Evolutionary conservation across 106 monocot species (phyloP).

Genomic region (Dendrobium nobile): DNA sequence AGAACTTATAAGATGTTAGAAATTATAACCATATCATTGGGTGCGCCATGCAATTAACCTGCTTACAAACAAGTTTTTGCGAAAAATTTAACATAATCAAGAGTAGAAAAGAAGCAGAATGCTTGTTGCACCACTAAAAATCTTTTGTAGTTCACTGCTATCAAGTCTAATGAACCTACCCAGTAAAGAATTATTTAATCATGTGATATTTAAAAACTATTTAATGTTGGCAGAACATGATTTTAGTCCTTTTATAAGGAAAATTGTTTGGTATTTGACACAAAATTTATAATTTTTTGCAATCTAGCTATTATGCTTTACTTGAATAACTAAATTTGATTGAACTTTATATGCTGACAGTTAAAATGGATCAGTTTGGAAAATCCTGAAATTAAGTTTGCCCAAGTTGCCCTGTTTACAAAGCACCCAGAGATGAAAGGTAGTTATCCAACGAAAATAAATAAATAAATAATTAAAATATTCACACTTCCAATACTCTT

Average conservation of each 20-base stretch:
- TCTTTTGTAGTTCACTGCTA: too few species aligned
- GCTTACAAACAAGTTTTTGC: too few species aligned
- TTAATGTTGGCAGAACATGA: too few species aligned
- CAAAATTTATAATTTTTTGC: neutral
- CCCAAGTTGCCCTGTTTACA: constrained; percentile 15
- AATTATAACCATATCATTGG: neutral
- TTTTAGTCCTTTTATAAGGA: too few species aligned
- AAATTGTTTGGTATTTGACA: too few species aligned
- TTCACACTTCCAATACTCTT: neutral
- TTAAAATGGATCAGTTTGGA: constrained; percentile 11
- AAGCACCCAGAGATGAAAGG: constrained; percentile 26
- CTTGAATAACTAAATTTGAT: neutral
- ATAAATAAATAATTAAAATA: neutral
- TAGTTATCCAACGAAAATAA: neutral
- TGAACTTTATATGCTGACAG: neutral
- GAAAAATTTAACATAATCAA: too few species aligned
- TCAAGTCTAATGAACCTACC: too few species aligned
- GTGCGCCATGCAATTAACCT: neutral
- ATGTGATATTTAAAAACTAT: too few species aligned
- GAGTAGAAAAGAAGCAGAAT: too few species aligned
- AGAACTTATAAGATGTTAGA: too few species aligned
- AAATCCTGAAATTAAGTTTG: constrained; percentile 19
- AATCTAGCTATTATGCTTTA: neutral
- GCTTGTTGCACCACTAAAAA: too few species aligned
- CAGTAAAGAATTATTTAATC: too few species aligned